Conservation (phyloP, 768 basidiomycete genomes). For the Lentinula lateritia region DNA sequence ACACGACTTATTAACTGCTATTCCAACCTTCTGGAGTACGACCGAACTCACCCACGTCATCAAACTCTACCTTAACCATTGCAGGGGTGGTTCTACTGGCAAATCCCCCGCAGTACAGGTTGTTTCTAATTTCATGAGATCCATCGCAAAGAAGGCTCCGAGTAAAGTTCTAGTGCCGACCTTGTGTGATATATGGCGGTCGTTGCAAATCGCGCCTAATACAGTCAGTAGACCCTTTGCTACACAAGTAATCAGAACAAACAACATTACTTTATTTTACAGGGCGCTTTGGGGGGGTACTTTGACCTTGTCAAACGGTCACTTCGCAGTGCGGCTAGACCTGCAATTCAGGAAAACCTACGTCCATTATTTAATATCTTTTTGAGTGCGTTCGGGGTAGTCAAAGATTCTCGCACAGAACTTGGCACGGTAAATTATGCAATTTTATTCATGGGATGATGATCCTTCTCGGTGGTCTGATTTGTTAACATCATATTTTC, state of each 20-base stretch:
- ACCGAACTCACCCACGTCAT: conserved; percentile 54
- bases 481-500: conserved; percentile 5
- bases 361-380: conserved; percentile 73
- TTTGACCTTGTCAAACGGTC: conserved; percentile 65
- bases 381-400: conserved; percentile 68
- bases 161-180: conserved; percentile 64
- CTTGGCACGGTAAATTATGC: not conserved
- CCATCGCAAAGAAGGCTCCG: conserved; percentile 65
- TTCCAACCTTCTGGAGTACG: conserved; percentile 79
- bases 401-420: conserved; percentile 18
- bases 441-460: not conserved
- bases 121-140: conserved; percentile 48
- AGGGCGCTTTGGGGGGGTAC: conserved; percentile 43
- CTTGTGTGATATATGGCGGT: conserved; percentile 53
- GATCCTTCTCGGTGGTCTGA: not conserved
- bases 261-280: not conserved
- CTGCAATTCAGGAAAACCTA: conserved; percentile 59
- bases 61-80: conserved; percentile 48
- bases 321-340: conserved; percentile 58
- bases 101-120: conserved; percentile 15
- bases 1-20: conserved; percentile 62
- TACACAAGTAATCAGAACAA: no score
- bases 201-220: conserved; percentile 24
- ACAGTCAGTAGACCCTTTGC: conserved; percentile 22
- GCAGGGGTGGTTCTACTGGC: conserved; percentile 21